A percentile compares a stretch with the other conserved stretches of the same genome.
These are phyloP conservation scores for Irpex sp. DNA, from an alignment of 1,284 basidiomycete species.

Conservation along the genomic window DNA sequence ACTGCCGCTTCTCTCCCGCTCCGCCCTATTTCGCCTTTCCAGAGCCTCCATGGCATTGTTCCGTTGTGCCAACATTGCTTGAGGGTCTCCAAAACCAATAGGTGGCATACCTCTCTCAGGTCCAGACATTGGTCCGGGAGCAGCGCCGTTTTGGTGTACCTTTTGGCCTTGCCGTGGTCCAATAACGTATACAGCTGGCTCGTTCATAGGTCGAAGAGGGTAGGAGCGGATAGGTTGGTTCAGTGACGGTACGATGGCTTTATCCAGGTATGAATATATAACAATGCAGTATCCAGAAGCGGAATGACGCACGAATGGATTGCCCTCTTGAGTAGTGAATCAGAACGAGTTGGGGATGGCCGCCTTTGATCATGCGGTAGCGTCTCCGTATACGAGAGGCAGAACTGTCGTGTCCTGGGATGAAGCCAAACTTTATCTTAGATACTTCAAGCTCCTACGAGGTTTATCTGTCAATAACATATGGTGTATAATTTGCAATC, in stretches of 20 bases:
- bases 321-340: constrained; percentile 71
- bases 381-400: constrained; percentile 66
- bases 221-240: constrained; percentile 64
- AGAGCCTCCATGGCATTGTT: constrained; percentile 66
- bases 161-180: constrained; percentile 71
- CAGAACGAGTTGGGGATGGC: constrained; percentile 62
- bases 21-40: constrained; percentile 52
- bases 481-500: background rate
- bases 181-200: constrained; percentile 61
- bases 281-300: background rate
- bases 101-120: constrained; percentile 3
- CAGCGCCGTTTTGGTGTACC: constrained; percentile 34
- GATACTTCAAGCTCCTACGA: constrained; percentile 68
- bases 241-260: constrained; percentile 55
- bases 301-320: constrained; percentile 46
- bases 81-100: constrained; percentile 32
- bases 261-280: background rate
- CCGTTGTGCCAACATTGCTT: constrained; percentile 68
- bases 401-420: constrained; percentile 56
- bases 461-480: background rate
- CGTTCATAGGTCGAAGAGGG: constrained; percentile 61
- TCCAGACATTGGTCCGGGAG: constrained; percentile 10
- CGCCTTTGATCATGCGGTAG: constrained; percentile 67
- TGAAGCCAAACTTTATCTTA: constrained; percentile 70
- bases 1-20: constrained; percentile 30